Base-by-base conservation (phyloP, 2,329 filamentous ascomycete species). In the Epichloe gansuensis region DNA sequence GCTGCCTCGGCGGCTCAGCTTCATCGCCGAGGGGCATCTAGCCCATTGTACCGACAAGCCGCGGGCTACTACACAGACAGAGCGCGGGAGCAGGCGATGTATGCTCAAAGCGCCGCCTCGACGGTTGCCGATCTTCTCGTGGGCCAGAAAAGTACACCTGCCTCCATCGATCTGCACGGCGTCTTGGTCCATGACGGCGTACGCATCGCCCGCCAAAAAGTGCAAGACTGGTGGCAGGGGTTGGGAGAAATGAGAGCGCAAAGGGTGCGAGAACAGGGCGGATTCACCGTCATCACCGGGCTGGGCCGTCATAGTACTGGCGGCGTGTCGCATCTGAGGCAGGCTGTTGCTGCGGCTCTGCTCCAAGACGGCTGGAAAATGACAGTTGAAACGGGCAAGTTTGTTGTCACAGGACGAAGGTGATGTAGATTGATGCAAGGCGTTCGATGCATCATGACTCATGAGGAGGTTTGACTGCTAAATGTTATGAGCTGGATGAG, bases 311-410 rank as follows among this genome's bases (percentile, higher is more conserved):
- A 97, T 67, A 93, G 82, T 60, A 77, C 81, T 46, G 82, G 85
- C 50, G 89, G 90, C 1, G 83, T 80, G 52, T 88, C 86, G 2
- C 83, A 81, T 59, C 67, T 97, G 54, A 85, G 90, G 5, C 85
- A 85, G 53, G 86, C 86, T 15, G 90, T 97, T n/a, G 83, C 78
- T 46, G 83, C 81, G 62, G 83, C 83, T 63, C 72, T 97, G 43
- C 75, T 83, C 41, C 76, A 80, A 45, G 87, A 91, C 55, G 90
- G 90, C 0, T 97, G 91, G 91, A 89, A 80, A 63, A 73, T 93
- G 37, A 80, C 89, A 64, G 76, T 86, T 45, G 77, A 82, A 44
- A 82, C 80, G 31, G 91, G 90, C 0, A 77, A 80, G 39, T 77
- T 91, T 61, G 70, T 83, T 48, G 80, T 96, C 15, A 81, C 72